phyloP scores from a whole-genome alignment of 179 eudicot species.

The Camellia oleifera region DNA sequence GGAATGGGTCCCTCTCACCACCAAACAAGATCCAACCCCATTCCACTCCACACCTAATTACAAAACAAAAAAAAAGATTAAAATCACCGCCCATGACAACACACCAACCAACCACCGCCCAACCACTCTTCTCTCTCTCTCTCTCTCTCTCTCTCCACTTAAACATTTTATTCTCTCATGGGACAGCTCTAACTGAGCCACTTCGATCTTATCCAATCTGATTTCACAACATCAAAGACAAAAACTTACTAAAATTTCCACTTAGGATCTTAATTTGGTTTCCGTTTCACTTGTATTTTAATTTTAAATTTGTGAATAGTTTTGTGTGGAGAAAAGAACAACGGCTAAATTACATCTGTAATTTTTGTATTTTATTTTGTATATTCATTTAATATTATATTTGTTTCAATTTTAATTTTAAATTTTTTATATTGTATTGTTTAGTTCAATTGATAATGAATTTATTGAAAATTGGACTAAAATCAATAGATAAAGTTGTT shows the following conservation, averaged over 20 bases:
- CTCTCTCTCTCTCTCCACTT: background rate
- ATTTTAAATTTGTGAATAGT: background rate
- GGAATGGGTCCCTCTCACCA: background rate
- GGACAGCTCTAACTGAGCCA: background rate
- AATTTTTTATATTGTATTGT: no score
- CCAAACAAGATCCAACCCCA: background rate
- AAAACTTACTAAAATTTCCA: background rate
- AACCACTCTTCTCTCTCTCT: background rate
- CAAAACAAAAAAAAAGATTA: background rate
- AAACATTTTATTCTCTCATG: background rate
- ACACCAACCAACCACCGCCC: background rate
- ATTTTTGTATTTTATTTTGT: no score
- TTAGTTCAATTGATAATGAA: no score
- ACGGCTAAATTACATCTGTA: no score
- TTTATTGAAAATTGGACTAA: no score
- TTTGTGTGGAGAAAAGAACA: background rate
- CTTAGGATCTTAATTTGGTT: no score
- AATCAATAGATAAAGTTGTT: no score
- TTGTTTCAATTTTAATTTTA: no score
- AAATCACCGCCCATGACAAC: constrained; percentile 2
- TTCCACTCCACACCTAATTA: background rate
- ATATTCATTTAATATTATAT: no score
- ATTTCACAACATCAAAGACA: background rate
- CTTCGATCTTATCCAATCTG: background rate
- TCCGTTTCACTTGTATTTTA: background rate